These are phyloP conservation scores for Ramaria sp. DNA, from an alignment of 768 basidiomycete genomes.

Conservation along the genomic window DNA sequence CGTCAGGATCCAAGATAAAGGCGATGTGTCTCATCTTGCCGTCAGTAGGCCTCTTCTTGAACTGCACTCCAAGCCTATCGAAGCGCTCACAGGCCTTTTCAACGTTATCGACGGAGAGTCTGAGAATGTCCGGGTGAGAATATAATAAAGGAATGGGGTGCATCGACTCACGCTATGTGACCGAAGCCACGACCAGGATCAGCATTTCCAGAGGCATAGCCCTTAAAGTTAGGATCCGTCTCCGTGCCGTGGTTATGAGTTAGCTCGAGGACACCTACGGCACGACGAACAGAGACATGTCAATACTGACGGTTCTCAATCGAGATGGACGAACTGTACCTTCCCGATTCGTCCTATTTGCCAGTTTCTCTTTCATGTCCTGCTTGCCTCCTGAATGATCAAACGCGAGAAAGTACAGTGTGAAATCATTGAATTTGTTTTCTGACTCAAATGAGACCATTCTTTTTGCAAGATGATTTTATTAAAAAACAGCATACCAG, in stretches of 20 bases:
- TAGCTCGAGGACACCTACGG: constrained; percentile 67
- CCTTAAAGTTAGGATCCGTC: constrained; percentile 60
- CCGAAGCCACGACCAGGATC: constrained; percentile 53
- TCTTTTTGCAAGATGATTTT: neutral
- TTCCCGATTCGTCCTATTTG: constrained; percentile 49
- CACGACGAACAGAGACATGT: neutral
- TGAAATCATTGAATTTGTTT: constrained; percentile 48
- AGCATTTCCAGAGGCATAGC: constrained; percentile 78
- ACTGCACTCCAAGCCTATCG: constrained; percentile 65
- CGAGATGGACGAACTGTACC: constrained; percentile 28
- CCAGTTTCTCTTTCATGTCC: constrained; percentile 40
- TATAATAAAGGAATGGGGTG: neutral
- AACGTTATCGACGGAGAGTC: constrained; percentile 75
- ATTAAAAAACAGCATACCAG: constrained; percentile 26
- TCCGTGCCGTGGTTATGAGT: constrained; percentile 92
- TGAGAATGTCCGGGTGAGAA: constrained; percentile 74
- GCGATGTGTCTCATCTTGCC: constrained; percentile 82
- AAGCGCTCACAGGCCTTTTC: constrained; percentile 77
- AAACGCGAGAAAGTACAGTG: constrained; percentile 81
- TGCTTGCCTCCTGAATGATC: constrained; percentile 42
- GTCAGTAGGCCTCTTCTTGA: constrained; percentile 81
- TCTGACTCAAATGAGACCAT: constrained; percentile 27
- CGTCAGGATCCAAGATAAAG: constrained; percentile 79
- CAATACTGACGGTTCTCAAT: neutral
- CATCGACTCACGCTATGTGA: constrained; percentile 6